Percentiles rank a stretch among this genome's conserved stretches.
phyloP scores from a whole-genome alignment of 306 rosid species.

The Glycyrrhiza uralensis region DNA sequence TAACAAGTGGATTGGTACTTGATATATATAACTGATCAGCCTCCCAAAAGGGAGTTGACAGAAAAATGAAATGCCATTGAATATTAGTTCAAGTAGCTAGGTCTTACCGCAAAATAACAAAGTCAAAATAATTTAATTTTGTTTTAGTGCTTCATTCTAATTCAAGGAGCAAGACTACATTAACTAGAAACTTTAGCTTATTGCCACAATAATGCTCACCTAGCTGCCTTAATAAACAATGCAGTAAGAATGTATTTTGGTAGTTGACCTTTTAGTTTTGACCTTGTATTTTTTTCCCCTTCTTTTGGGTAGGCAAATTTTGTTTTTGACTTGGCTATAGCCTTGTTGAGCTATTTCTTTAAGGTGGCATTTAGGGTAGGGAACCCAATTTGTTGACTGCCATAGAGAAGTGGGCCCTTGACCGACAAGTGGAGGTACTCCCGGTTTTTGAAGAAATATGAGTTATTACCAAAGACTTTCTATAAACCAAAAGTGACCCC shows the following conservation, averaged over 20 bases:
- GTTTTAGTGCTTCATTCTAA: conserved; percentile 12
- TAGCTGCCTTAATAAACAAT: background rate
- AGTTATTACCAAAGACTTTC: too few species aligned
- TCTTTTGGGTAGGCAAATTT: background rate
- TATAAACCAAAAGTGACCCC: too few species aligned
- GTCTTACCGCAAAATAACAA: background rate
- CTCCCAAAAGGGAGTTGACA: background rate
- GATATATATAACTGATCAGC: background rate
- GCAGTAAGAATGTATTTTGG: background rate
- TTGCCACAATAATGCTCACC: background rate
- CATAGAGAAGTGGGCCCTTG: too few species aligned
- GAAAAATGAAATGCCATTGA: background rate
- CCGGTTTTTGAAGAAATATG: too few species aligned
- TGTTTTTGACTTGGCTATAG: background rate
- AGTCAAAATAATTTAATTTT: background rate
- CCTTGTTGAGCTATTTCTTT: background rate
- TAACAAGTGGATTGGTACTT: conserved; percentile 5
- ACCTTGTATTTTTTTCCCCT: background rate
- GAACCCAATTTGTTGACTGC: too few species aligned
- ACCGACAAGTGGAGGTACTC: too few species aligned
- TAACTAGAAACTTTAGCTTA: background rate
- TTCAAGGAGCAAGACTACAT: too few species aligned
- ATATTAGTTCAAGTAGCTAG: conserved; percentile 7
- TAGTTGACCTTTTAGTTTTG: background rate
- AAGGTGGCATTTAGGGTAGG: too few species aligned